These are phyloP conservation scores for Neurospora sp. DNA, from an alignment of 495 filamentous ascomycete species.

Conservation along the genomic window DNA sequence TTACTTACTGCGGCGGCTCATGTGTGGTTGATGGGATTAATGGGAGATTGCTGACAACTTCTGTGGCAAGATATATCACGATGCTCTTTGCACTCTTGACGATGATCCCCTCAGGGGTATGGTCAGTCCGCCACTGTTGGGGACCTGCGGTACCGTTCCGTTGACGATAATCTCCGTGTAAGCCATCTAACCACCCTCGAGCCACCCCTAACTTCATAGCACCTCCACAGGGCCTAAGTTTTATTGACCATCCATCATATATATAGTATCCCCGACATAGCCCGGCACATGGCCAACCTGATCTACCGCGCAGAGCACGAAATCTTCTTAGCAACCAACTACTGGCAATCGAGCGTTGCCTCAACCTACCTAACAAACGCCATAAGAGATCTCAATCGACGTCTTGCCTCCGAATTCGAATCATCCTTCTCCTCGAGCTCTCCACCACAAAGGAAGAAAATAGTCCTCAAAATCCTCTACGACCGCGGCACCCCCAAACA, in stretches of 20 bases:
- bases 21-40: background rate
- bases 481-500: constrained; percentile 60
- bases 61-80: constrained; percentile 50
- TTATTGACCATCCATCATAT: background rate
- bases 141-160: constrained; percentile 54
- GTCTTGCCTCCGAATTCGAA: constrained; percentile 47
- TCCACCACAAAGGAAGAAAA: constrained; percentile 17
- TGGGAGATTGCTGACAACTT: background rate
- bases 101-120: constrained; percentile 44
- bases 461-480: constrained; percentile 66
- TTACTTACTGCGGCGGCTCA: background rate
- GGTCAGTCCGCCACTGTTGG: constrained; percentile 62
- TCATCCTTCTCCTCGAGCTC: constrained; percentile 1
- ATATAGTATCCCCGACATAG: constrained; percentile 52
- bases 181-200: constrained; percentile 2
- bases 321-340: constrained; percentile 65
- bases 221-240: too few species aligned
- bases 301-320: constrained; percentile 64
- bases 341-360: constrained; percentile 60
- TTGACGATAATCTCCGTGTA: constrained; percentile 57
- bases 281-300: constrained; percentile 63
- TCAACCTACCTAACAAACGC: constrained; percentile 57
- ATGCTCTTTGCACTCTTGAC: constrained; percentile 52
- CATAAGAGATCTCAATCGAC: constrained; percentile 54
- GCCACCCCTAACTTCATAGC: too few species aligned